These are phyloP conservation scores for Epichloe glyceriae DNA, from an alignment of 2,329 filamentous ascomycete genomes.

Conservation along the genomic window DNA sequence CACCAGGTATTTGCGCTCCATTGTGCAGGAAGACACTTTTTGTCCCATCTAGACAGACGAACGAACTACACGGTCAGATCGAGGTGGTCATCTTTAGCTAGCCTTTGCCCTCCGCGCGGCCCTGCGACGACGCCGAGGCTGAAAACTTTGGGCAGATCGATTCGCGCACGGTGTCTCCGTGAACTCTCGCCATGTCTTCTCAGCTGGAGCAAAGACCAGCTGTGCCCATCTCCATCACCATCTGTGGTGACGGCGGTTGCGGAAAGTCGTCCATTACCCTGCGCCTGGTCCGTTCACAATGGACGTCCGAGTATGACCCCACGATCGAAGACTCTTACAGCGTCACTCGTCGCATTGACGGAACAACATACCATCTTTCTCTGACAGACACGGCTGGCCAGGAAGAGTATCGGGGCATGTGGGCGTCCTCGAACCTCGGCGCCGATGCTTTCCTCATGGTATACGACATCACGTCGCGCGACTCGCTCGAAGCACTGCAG, in stretches of 20 bases:
- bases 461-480: constrained; percentile 67
- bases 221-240: constrained; percentile 59
- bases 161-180: not conserved
- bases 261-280: constrained; percentile 79
- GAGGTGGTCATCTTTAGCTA: no score
- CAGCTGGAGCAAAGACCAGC: constrained; percentile 18
- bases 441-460: constrained; percentile 77
- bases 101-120: no score
- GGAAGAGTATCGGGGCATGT: constrained; percentile 80
- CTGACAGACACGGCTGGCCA: constrained; percentile 81
- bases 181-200: constrained; percentile 1
- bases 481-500: constrained; percentile 56
- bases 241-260: constrained; percentile 76
- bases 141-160: no score
- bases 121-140: no score
- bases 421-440: constrained; percentile 65
- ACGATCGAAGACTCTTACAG: constrained; percentile 78
- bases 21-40: no score
- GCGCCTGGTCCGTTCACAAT: constrained; percentile 67
- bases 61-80: no score
- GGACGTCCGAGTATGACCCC: constrained; percentile 73
- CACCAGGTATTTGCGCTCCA: not conserved
- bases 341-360: constrained; percentile 68
- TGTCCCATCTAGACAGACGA: no score
- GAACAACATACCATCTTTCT: constrained; percentile 64